Base-by-base conservation (phyloP, 345 rosid species). In the Excoecaria cochinchinensis region DNA sequence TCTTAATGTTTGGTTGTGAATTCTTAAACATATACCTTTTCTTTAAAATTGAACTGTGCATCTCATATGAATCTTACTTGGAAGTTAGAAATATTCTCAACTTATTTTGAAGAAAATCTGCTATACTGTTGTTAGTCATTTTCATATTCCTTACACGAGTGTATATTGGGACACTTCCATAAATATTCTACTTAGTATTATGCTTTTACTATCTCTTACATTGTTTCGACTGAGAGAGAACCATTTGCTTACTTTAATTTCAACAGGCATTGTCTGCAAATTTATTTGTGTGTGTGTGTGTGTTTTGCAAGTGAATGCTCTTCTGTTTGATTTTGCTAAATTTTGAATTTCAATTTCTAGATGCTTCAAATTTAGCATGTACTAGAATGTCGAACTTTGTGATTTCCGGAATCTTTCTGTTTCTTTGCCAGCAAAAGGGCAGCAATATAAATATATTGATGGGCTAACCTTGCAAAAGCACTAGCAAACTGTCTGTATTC, bases 401-500 rank as follows among this genome's bases (percentile, higher is more conserved):
- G 46, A 64, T 57, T 5, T 38, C 25, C 12, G 36, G 40, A 8
- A 58, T 72, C 46, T 53, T 69, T 50, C 14, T 72, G 8, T 58
- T 73, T 73, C 52, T 25, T 74, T 77, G 48, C 55, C 40, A 10
- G 58, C 22, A 50, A 36, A 24, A 1, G 19, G 51, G 16, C 44
- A 46, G 65, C 71, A 46, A 17, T 4, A 55, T 24, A 71, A 71
- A 44, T 9, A 67, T 53, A 60, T 73, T 21, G 24, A 59, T 75
- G 62, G 56, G 76, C 89, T 77, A 73, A 92, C 99, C 99, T 95
- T 81, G 99, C 90, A 85, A 90, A 95, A 67, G 99, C 99, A 85
- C 99, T 95, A 24, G 99, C 97, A 82, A 92, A 95, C 77, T 95
- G 99, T 78, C 97, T 90, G 89, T 97, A 95, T 65, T 92, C 97